Conservation (phyloP, 179 eudicot species). For the Beta lomatogona region DNA sequence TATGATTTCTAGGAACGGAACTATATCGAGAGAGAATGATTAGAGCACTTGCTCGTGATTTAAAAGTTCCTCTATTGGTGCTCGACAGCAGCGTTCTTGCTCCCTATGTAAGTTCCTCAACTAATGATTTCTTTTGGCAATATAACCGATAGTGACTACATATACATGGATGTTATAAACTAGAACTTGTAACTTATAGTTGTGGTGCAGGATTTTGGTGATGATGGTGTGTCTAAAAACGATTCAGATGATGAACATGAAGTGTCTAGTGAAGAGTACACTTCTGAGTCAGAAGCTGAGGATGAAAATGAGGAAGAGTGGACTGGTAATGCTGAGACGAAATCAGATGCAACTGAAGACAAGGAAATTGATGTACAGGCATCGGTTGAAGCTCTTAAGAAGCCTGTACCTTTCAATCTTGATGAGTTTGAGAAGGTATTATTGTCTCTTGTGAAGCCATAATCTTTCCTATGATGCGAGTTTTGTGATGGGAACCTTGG, state of each 20-base stretch:
- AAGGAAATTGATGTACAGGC: constrained; percentile 62
- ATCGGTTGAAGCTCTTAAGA: constrained; percentile 80
- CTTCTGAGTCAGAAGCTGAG: constrained; percentile 79
- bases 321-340: constrained; percentile 68
- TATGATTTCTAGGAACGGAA: constrained; percentile 68
- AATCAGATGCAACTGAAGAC: constrained; percentile 69
- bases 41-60: constrained; percentile 83
- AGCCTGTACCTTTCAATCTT: constrained; percentile 67
- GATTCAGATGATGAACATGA: constrained; percentile 78
- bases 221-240: constrained; percentile 65
- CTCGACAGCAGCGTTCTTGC: constrained; percentile 93
- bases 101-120: constrained; percentile 66
- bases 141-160: neutral
- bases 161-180: neutral
- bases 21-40: constrained; percentile 92
- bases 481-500: neutral
- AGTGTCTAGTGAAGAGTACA: constrained; percentile 68
- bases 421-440: constrained; percentile 88
- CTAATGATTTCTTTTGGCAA: constrained; percentile 5
- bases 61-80: constrained; percentile 77
- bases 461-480: neutral
- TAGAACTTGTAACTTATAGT: neutral
- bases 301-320: constrained; percentile 82
- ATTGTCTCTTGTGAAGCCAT: constrained; percentile 16
- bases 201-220: constrained; percentile 66